Base-by-base conservation (phyloP, 352 stramenopile genomes). In the Phytophthora rubi region DNA sequence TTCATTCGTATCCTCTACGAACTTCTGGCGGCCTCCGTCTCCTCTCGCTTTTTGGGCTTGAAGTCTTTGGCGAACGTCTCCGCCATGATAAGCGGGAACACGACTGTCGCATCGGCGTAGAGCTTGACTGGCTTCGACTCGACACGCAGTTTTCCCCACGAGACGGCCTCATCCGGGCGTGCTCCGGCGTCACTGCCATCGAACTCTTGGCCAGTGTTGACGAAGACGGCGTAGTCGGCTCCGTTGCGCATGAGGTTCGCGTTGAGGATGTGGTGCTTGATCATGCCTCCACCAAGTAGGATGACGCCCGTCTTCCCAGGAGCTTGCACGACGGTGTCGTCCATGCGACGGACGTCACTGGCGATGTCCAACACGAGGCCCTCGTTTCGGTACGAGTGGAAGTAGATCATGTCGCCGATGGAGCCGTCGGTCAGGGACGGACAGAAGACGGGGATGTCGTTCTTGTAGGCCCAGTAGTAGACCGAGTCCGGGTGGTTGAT, bases 361-460 rank as follows among this genome's bases (percentile, higher is more conserved):
- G 90, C 93, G 64, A 99, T 98, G 74, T 99, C 98, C 10, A 99
- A 70, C 12, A 99, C 76, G 56, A 99, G 97, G 4, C 98, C 98
- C 48, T 94, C 89, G 21, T 98, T 92, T 73, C 98, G 99, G 88
- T 99, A 99, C 62, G 95, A 99, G 79, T 99, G 97, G 75, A 99
- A 99, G 87, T 99, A 99, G 18, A 99, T 93, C 98, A 99, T 99
- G 77, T 99, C 98, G 42, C 98, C 98, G 62, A 99, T 97, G 51
- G 92, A 99, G 52, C 98, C 98, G 82, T 99, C 98, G 37, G 98
- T 99, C 44, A 99, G 82, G 10, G 98, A 97, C 0, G 98, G 98
- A 75, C 97, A 99, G 77, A 99, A 99, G 6, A 99, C 95, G 5
- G 98, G 98, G 75, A 99, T 99, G 71, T 99, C 78, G 86, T 99